Evolutionary conservation across 164 flowering plant genomes (phyloP).

Genomic region (Berberis vulgaris): DNA sequence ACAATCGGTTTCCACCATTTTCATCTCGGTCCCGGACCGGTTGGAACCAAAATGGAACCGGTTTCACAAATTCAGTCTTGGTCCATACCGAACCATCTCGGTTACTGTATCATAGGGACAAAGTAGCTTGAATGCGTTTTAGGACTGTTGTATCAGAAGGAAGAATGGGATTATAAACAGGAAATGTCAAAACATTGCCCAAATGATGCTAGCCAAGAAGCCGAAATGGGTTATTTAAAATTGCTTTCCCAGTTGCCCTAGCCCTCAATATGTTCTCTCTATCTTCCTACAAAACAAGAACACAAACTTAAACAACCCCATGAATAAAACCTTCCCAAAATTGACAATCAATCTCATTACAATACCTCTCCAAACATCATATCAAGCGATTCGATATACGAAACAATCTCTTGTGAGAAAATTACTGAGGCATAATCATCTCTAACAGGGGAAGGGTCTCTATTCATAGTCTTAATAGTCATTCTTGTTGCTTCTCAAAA

Average conservation of each 20-base stretch:
- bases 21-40: no score
- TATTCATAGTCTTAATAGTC: constrained; percentile 82
- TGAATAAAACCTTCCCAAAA: not conserved
- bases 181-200: constrained; percentile 93
- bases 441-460: constrained; percentile 62
- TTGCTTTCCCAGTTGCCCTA: constrained; percentile 88
- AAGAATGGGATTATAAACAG: constrained; percentile 71
- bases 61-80: no score
- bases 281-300: constrained; percentile 52
- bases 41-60: no score
- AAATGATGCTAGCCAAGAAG: constrained; percentile 80
- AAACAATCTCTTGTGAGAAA: constrained; percentile 80
- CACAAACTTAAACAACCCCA: constrained; percentile 1
- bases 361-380: constrained; percentile 97
- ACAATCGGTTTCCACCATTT: no score
- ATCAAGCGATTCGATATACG: constrained; percentile 75
- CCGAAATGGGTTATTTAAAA: constrained; percentile 78
- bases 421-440: constrained; percentile 95
- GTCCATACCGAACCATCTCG: no score
- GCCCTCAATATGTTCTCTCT: constrained; percentile 85
- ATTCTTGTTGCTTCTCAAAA: constrained; percentile 73
- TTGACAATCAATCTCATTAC: no score
- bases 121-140: constrained; percentile 64
- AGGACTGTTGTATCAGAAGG: constrained; percentile 50
- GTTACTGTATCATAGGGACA: no score